Evolutionary conservation across 192 early-diverging fungal species (phyloP), one percentile per base, ranked within the genome.

Genomic region (Coemansia sp.): DNA sequence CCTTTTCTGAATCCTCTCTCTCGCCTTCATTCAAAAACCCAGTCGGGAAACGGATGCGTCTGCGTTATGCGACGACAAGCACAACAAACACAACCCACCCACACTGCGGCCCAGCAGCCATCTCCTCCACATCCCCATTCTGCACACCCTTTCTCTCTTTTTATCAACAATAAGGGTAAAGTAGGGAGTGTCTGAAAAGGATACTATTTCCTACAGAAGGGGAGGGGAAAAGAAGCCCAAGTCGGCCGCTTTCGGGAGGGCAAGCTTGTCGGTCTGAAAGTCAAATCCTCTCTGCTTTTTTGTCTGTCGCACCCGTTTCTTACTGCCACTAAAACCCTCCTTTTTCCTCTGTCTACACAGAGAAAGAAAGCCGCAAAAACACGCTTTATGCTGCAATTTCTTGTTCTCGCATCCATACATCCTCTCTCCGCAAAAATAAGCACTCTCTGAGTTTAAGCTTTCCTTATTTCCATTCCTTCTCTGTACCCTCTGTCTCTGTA

Each of bases 121-220:
- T n/a, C n/a, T n/a, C 34, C 34, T 36, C 13, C 7, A 11, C 34
- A 15, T 11, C 6, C 45, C 45, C 10, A 48, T 48, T 48, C n/a
- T 48, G 45, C 23, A 15, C 23, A 23, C 20, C 45, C 25, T 48
- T 48, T 48, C 22, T 48, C n/a, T 48, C 45, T 48, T 48, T 48
- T 48, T 48, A 48, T 48, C 45, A 48, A 48, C 45, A 48, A 48
- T 25, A 48, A 23, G 22, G 14, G 34, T 25, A 48, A 48, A 48
- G 20, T 48, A 15, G 45, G 45, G 45, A 48, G 45, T 48, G 45
- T 48, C 45, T 23, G 45, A 13, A 25, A 48, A 48, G 23, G 45
- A 48, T 48, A 48, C 45, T 48, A 48, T 48, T 48, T 6, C 45
- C 9, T 25, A 48, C 13, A 48, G 23, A 25, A 25, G 23, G 20